Evolutionary conservation across 208 protist genomes (phyloP).

Genomic region (Trypanosoma lewisi): DNA sequence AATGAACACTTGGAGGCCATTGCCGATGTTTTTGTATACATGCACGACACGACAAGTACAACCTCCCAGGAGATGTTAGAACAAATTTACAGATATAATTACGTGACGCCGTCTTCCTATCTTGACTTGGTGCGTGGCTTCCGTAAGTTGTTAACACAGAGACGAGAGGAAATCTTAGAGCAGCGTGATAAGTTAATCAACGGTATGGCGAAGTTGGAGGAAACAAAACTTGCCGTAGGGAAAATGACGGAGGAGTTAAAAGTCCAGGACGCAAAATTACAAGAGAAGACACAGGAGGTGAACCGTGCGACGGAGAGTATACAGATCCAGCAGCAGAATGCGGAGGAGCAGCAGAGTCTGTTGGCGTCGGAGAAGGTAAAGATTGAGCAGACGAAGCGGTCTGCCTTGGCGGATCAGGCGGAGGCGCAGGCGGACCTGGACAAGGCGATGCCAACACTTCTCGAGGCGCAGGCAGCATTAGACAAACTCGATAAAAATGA

Average conservation of each 20-base stretch:
- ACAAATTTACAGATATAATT: conserved; percentile 95
- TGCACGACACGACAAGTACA: conserved; percentile 92
- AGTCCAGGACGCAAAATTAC: conserved; percentile 83
- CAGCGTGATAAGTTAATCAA: conserved; percentile 97
- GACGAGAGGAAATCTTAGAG: conserved; percentile 90
- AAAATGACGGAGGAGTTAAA: conserved; percentile 91
- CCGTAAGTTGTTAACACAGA: conserved; percentile 90
- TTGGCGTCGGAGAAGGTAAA: conserved; percentile 94
- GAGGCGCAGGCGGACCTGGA: conserved; percentile 96
- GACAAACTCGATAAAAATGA: conserved; percentile 96
- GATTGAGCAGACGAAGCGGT: conserved; percentile 92
- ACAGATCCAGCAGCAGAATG: conserved; percentile 93
- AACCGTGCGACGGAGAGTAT: conserved; percentile 91
- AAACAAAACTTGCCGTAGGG: conserved; percentile 90
- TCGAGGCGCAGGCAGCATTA: conserved; percentile 94
- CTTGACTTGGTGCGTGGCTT: conserved; percentile 96
- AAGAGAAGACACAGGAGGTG: conserved; percentile 87
- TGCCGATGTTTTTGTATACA: conserved; percentile 91
- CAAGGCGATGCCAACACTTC: conserved; percentile 95
- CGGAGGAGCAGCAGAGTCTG: conserved; percentile 96
- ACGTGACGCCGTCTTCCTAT: conserved; percentile 98
- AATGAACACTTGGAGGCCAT: conserved; percentile 82
- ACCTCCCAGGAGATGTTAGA: conserved; percentile 89
- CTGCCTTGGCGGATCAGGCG: conserved; percentile 83
- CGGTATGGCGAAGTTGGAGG: conserved; percentile 92